Base-by-base conservation (phyloP, 805 yeast genomes). In the Myxozyma nipponensis region DNA sequence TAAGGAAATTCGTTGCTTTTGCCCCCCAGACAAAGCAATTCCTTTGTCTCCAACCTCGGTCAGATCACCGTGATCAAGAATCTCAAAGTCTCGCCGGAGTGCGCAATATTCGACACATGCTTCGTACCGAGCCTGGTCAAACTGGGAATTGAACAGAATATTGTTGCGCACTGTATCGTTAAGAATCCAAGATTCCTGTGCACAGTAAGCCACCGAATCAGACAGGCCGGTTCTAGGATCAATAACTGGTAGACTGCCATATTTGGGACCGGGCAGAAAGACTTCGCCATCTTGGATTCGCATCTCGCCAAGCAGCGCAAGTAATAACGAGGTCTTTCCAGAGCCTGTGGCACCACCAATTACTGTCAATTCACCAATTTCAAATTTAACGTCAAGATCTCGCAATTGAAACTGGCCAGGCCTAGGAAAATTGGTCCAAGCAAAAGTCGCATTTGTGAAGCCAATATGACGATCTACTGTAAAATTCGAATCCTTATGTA, bases 31-130 rank as follows among this genome's bases (percentile, higher is more conserved):
- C 51, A 91, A 74, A 0, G 97, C 84, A 49, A 91, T 88, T 68
- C 98, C 98, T 72, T 91, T 91, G 71, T 91, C 98, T 66, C 98
- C 98, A 67, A 91, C 84, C 69, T 88, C 93, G 13, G 98, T 93
- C 65, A 78, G 77, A 69, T 91, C 98, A 57, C 98, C 98, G 49
- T 82, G 86, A 54, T 82, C 81, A 62, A 93, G 72, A 55, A 90
- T 89, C 66, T 86, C 87, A 49, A 91, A 77, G 69, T 91, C 98
- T 61, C 96, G 83, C 26, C 75, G 68, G 59, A 91, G 77, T 24
- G 95, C 95, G 76, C 98, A 91, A 1, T 96, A 96, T 55, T 81
- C 79, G 37, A 93, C 75, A 26, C 89, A 96, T 23, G 78, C 80
- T 34, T 80, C 72, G 63, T 91, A 91, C 60, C 98, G 82, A 1